Evolutionary conservation across 2,329 filamentous ascomycete genomes (phyloP).

Genomic region (Dothiorella sarmentorum): DNA sequence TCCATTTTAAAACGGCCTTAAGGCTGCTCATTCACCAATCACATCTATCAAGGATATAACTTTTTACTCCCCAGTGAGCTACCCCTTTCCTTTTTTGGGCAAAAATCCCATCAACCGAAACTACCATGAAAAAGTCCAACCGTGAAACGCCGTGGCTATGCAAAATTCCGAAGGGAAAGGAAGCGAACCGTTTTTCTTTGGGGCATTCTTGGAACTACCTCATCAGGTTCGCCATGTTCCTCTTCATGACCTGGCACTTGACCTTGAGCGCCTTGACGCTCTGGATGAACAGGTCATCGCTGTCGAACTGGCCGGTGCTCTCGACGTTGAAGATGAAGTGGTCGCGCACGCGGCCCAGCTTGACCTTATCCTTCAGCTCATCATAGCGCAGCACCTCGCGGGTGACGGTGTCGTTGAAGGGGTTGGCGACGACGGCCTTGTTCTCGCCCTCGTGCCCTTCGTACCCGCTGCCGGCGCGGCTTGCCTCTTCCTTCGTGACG

Average conservation of each 20-base stretch:
- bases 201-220: background rate
- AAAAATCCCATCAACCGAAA: background rate
- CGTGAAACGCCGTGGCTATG: slow-evolving; percentile 20
- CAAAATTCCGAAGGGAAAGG: slow-evolving; percentile 3
- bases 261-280: slow-evolving; percentile 78
- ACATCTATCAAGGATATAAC: background rate
- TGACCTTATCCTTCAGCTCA: slow-evolving; percentile 94
- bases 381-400: slow-evolving; percentile 86
- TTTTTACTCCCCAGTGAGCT: background rate
- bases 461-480: slow-evolving; percentile 62
- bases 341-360: slow-evolving; percentile 82
- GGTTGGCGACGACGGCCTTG: slow-evolving; percentile 82
- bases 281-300: slow-evolving; percentile 90
- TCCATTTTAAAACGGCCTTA: too few relatives aligned
- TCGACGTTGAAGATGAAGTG: slow-evolving; percentile 98
- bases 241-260: slow-evolving; percentile 74
- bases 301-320: slow-evolving; percentile 92
- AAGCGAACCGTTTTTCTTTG: background rate
- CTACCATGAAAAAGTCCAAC: background rate
- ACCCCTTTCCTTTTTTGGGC: background rate
- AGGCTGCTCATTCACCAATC: background rate
- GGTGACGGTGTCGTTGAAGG: slow-evolving; percentile 94
- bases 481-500: slow-evolving; percentile 66
- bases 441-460: slow-evolving; percentile 72
- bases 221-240: slow-evolving; percentile 56